Percentiles rank a stretch among this genome's conserved stretches.
Conservation (phyloP, 73 alveolate species). For the Breviolum minutum region DNA sequence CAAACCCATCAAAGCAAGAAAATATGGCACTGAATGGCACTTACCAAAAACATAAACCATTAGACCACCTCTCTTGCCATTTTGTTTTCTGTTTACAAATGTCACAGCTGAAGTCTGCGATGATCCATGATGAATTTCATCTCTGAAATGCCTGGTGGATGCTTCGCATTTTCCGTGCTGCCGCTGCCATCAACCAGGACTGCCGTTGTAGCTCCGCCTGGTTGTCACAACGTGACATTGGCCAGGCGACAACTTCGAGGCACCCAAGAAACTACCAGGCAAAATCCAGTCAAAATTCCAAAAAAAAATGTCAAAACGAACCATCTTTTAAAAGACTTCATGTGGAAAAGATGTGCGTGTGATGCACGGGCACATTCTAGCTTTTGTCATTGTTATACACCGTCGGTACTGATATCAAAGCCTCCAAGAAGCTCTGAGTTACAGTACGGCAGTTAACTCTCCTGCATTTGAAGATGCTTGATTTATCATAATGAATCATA, state of each 20-base stretch:
- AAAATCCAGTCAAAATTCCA: not conserved
- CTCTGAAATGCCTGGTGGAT: not conserved
- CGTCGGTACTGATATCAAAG: no score
- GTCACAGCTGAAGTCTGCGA: not conserved
- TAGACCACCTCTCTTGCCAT: not conserved
- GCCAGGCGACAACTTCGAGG: not conserved
- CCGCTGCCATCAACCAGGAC: slow-evolving; percentile 80
- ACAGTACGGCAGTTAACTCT: no score
- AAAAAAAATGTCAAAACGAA: no score
- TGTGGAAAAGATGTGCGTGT: no score
- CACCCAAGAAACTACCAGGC: not conserved
- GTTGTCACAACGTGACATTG: not conserved
- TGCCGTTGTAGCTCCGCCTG: slow-evolving; percentile 71
- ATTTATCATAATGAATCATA: no score
- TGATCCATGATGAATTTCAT: not conserved
- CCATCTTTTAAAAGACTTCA: no score
- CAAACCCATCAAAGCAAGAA: not conserved
- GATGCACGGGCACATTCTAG: no score
- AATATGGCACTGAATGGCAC: not conserved
- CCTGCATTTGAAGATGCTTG: no score
- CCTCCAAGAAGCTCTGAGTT: no score
- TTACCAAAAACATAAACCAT: not conserved
- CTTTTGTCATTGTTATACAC: no score
- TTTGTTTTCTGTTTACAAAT: no score
- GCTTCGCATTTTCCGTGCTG: slow-evolving; percentile 76